Evolutionary conservation across 2,329 filamentous ascomycete species (phyloP).

Genomic region (Fusarium brachygibbosum): DNA sequence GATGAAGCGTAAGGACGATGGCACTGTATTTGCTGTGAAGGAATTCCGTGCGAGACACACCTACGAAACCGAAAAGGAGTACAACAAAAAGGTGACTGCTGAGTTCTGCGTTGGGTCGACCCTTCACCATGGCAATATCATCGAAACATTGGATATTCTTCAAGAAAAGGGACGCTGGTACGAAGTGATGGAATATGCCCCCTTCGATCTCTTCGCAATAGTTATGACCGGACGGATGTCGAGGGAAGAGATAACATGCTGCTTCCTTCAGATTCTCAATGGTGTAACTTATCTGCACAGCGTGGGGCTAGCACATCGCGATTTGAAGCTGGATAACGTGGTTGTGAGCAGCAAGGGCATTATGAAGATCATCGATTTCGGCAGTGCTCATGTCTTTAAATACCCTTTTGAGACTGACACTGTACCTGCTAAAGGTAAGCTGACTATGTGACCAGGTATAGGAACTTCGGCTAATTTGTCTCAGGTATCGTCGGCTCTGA

Average conservation of each 20-base stretch:
- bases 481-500: conserved; percentile 82
- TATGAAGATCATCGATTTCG: conserved; percentile 99
- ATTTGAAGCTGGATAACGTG: conserved; percentile 97
- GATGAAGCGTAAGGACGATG: conserved; percentile 93
- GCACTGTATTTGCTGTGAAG: conserved; percentile 96
- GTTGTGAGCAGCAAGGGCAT: conserved; percentile 96
- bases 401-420: conserved; percentile 91
- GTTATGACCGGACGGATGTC: conserved; percentile 99
- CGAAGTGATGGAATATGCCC: conserved; percentile 99
- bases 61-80: conserved; percentile 94
- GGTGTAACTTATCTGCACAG: conserved; percentile 95
- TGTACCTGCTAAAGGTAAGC: conserved; percentile 56
- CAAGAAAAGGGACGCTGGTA: conserved; percentile 96
- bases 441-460: neutral
- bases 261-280: conserved; percentile 93
- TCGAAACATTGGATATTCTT: conserved; percentile 96
- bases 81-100: conserved; percentile 97
- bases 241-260: conserved; percentile 89
- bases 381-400: conserved; percentile 94
- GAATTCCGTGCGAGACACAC: conserved; percentile 93
- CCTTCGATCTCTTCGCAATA: conserved; percentile 95
- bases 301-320: conserved; percentile 93
- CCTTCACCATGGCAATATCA: conserved; percentile 96
- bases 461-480: conserved; percentile 13
- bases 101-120: conserved; percentile 99